Percentiles rank a stretch among this genome's conserved stretches.
Conservation (phyloP, 495 filamentous ascomycete species). For the Trichoderma virens region DNA sequence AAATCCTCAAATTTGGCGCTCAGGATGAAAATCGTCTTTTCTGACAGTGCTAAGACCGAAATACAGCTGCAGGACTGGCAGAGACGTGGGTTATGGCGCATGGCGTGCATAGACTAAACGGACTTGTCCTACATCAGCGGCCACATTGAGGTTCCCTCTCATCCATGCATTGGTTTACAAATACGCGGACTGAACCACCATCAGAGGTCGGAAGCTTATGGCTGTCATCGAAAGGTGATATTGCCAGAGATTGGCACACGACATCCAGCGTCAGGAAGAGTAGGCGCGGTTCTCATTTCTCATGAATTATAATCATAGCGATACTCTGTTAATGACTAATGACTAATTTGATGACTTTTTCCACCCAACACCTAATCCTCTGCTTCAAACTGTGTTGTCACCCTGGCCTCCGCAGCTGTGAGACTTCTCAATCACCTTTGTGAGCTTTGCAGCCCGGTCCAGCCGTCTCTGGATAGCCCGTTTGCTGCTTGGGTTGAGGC, state of each 20-base stretch:
- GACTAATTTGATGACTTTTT: not conserved
- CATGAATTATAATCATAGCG: not conserved
- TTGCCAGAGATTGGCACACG: not conserved
- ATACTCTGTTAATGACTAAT: not conserved
- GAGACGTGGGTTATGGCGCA: too few relatives aligned
- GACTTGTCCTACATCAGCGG: too few relatives aligned
- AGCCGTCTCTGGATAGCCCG: not conserved
- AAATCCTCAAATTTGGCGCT: conserved; percentile 7
- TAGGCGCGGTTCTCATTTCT: not conserved
- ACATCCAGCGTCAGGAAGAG: not conserved
- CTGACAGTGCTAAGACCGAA: too few relatives aligned
- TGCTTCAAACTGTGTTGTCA: not conserved
- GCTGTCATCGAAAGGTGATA: too few relatives aligned
- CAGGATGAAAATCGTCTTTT: not conserved
- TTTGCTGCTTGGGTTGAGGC: conserved; percentile 16
- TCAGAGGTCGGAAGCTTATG: too few relatives aligned
- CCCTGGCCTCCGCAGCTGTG: conserved; percentile 3
- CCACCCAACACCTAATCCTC: not conserved
- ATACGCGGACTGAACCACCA: too few relatives aligned
- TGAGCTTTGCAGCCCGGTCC: not conserved
- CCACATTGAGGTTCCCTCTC: too few relatives aligned
- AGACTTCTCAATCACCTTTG: conserved; percentile 6
- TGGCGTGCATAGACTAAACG: too few relatives aligned
- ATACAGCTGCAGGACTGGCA: too few relatives aligned
- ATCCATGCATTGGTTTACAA: too few relatives aligned